Conservation (phyloP, 2,329 filamentous ascomycete genomes). For the Trichoderma endophyticum region DNA sequence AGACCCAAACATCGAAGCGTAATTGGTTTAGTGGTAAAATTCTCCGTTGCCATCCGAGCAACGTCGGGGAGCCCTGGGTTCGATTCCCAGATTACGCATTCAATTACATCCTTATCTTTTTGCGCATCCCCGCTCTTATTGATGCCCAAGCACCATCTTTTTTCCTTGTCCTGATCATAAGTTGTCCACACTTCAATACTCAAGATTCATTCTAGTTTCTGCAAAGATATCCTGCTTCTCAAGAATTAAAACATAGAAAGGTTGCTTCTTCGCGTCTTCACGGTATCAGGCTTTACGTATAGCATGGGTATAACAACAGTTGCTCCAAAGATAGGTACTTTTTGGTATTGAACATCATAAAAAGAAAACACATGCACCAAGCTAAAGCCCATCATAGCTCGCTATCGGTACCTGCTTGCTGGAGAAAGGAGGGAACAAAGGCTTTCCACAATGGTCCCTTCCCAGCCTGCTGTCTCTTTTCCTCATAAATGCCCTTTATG, state of each 20-base stretch:
- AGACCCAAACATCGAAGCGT: not conserved
- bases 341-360: not conserved
- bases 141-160: not conserved
- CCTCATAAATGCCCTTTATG: constrained; percentile 1
- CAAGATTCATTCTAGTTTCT: not conserved
- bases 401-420: not conserved
- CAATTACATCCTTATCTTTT: not conserved
- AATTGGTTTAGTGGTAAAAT: constrained; percentile 25
- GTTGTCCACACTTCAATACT: not conserved
- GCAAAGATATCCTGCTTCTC: not conserved
- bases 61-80: constrained; percentile 23
- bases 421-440: constrained; percentile 16
- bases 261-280: not conserved
- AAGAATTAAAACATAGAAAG: no score
- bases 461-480: constrained; percentile 2
- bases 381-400: not conserved
- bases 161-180: not conserved
- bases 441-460: not conserved
- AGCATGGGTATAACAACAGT: not conserved
- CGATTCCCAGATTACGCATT: constrained; percentile 24
- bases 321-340: not conserved
- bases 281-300: not conserved
- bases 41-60: constrained; percentile 23
- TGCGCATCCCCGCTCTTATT: not conserved
- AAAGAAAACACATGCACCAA: not conserved